Conservation (phyloP, 352 stramenopile genomes). For the Phytophthora hybrid region DNA sequence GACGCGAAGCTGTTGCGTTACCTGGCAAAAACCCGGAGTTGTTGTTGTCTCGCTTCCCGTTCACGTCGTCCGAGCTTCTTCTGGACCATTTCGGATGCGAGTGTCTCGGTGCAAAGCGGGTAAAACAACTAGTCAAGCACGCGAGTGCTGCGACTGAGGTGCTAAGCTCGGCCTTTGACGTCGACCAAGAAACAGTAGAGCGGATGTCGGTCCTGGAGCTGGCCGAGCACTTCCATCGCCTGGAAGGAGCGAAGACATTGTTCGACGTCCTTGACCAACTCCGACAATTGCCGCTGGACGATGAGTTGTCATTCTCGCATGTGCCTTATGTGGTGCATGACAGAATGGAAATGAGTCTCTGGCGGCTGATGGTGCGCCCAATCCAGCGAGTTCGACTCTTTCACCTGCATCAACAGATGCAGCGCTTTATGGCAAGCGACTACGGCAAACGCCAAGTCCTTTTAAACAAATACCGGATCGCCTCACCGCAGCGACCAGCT, state of each 20-base stretch:
- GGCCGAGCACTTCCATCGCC: slow-evolving; percentile 21
- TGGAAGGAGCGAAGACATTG: slow-evolving; percentile 10
- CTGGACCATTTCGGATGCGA: slow-evolving; percentile 29
- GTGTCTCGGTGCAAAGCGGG: slow-evolving; percentile 22
- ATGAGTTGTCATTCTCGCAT: slow-evolving; percentile 17
- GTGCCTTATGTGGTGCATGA: slow-evolving; percentile 35
- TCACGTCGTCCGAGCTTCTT: slow-evolving; percentile 26
- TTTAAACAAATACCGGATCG: slow-evolving; percentile 14
- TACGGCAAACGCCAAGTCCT: slow-evolving; percentile 19
- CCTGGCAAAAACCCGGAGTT: neutral
- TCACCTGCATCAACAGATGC: slow-evolving; percentile 38
- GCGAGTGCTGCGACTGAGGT: slow-evolving; percentile 8
- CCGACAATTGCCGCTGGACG: slow-evolving; percentile 3
- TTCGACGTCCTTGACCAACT: slow-evolving; percentile 13
- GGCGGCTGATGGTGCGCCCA: slow-evolving; percentile 50
- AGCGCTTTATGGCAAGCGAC: slow-evolving; percentile 32
- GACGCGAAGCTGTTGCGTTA: neutral
- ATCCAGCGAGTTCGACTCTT: slow-evolving; percentile 49
- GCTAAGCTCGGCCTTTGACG: slow-evolving; percentile 5
- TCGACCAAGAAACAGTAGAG: slow-evolving; percentile 14
- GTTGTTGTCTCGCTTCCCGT: slow-evolving; percentile 21
- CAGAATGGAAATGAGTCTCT: slow-evolving; percentile 44
- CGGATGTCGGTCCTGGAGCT: slow-evolving; percentile 24
- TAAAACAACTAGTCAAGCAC: slow-evolving; percentile 16
- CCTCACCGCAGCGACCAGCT: slow-evolving; percentile 13